Evolutionary conservation across 1,284 basidiomycete species (phyloP), one percentile per base, ranked within the genome.

Genomic region (Laetiporus sulphureus): DNA sequence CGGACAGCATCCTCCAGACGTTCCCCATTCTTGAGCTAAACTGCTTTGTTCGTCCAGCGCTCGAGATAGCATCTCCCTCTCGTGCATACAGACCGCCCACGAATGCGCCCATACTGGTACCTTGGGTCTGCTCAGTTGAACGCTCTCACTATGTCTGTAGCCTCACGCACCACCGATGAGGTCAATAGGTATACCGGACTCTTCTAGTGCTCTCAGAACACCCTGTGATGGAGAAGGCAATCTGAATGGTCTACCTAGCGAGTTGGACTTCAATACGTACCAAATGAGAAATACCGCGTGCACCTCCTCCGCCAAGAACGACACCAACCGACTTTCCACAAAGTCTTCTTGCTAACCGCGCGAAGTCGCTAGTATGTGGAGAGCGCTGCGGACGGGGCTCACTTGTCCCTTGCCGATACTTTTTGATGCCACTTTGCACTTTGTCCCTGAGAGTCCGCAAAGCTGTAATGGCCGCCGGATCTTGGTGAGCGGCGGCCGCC

Each of bases 41-140:
- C 42, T 90, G 84, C 60, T 92, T 95, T n/a, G 88, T 81, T 33
- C 94, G 75, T 2, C 87, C 93, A 5, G 87, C 72, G 40, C 81
- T 87, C 24, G 89, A 90, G 32, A 98, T 77, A 18, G 97, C 66
- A 61, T 98, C 91, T 19, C 89, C 92, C 58, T 97, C 93, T 22
- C 88, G 77, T 6, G 96, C 93, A 65, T 98, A 99, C 20, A 99
- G 67, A 0, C 94, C 96, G n/a, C 93, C 95, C 34, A 99, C 83
- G 45, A 98, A 83, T 3, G 87, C 77, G 0, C 95, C 95, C 42
- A 99, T 98, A 56, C 88, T 91, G 11, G 91, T 86, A 34, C 91
- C 79, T 77, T 3, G 34, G 42, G 29, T 10, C 20, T 41, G 34
- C 32, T 25, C 16, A 29, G 11, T 32, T 30, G 15, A 21, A 27